These are phyloP conservation scores for Beta lomatogona DNA, from an alignment of 179 eudicot genomes.

Conservation along the genomic window DNA sequence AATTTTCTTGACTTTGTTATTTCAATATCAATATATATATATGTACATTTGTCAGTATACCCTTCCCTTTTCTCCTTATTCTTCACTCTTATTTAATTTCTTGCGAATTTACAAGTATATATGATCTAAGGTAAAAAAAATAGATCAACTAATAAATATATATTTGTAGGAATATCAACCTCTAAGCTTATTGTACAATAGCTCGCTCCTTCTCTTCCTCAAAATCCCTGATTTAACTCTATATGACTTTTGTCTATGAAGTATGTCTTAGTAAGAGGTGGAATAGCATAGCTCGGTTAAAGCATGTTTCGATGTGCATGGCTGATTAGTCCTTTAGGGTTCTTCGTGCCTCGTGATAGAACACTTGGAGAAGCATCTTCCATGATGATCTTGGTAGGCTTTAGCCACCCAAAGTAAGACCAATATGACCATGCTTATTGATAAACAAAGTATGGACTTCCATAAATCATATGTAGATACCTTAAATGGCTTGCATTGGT, in stretches of 20 bases:
- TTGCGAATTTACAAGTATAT: neutral
- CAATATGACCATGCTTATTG: constrained; percentile 48
- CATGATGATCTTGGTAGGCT: constrained; percentile 41
- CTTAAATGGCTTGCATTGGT: constrained; percentile 59
- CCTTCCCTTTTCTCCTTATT: neutral
- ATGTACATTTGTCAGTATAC: constrained; percentile 20
- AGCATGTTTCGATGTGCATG: neutral
- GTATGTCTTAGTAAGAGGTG: too few species aligned
- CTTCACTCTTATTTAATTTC: neutral
- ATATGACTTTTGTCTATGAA: too few species aligned
- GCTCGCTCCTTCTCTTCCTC: too few species aligned
- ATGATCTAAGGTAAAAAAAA: neutral
- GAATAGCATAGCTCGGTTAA: too few species aligned
- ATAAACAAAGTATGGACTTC: constrained; percentile 50
- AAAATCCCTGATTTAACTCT: too few species aligned
- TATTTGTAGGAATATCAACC: neutral
- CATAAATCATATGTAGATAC: constrained; percentile 43
- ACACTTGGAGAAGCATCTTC: constrained; percentile 29
- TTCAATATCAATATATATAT: neutral
- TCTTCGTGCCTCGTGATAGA: constrained; percentile 29
- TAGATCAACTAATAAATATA: neutral
- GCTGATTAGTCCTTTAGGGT: neutral
- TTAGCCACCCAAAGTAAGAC: constrained; percentile 49
- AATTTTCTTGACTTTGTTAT: neutral
- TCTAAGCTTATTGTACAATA: neutral